Evolutionary conservation across 345 rosid species (phyloP), one percentile per base, ranked within the genome.

Genomic region (Lepidium africanum): DNA sequence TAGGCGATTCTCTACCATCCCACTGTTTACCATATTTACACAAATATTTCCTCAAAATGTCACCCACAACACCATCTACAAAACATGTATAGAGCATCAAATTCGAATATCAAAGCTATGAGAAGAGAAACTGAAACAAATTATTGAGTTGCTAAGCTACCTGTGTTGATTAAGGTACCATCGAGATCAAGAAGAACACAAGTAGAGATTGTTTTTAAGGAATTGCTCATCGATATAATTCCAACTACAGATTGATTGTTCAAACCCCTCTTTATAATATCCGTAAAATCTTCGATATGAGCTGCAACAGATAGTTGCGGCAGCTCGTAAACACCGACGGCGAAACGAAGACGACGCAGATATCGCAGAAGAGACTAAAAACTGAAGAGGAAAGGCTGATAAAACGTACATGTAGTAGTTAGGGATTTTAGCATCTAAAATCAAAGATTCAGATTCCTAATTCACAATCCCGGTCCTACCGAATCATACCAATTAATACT

Each of bases 1-100:
- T 82, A 37, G 46, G 79, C 17, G 76, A 75, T 80, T 93, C 96
- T 79, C 97, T 90, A 33, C 96, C 97, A 71, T 93, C 98, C 98
- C 98, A 93, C 46, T 87, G 77, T 47, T 90, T 93, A 55, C 97
- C 97, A 74, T 84, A 88, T 74, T 82, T 93, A 42, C 72, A 75
- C 76, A 93, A 57, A 70, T 66, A 76, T 13, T 71, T 79, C 76
- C 81, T 90, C 75, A 90, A 79, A 47, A 93, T 76, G 37, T 88
- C 89, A 45, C 72, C 67, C 14, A 86, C 82, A 17, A 90, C 63
- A 37, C 87, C 87, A 78, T 89, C 93, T 89, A 81, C 68, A 65
- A 70, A 5, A n/a, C 45, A 37, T 3, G 32, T 58, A 5, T 9
- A n/a, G 38, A 35, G 23, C 41, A 73, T 50, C 70, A 58, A 46